Conservation (phyloP, 176 grass and related monocot species). For the Cenchrus americanus region DNA sequence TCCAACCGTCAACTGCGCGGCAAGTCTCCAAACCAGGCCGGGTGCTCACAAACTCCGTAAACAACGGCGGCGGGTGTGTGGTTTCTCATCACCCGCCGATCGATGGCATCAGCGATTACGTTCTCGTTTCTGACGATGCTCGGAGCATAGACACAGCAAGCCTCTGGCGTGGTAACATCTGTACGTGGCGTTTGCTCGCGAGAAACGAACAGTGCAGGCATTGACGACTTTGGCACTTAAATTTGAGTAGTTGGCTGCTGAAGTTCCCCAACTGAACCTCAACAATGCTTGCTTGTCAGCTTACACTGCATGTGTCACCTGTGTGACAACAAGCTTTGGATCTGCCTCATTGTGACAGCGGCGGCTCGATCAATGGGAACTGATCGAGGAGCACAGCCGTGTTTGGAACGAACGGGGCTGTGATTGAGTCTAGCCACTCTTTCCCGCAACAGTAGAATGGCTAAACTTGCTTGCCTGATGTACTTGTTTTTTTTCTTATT, state of each 20-base stretch:
- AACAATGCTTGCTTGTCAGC: background rate
- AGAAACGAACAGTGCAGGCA: background rate
- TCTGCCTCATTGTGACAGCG: background rate
- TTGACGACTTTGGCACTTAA: background rate
- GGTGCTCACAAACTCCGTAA: background rate
- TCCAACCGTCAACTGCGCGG: background rate
- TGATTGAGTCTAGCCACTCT: no score
- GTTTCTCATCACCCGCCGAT: background rate
- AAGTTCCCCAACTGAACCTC: background rate
- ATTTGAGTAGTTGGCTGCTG: background rate
- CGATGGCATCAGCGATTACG: constrained; percentile 41
- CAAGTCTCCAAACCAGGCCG: background rate
- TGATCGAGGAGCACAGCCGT: background rate
- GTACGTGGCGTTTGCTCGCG: background rate
- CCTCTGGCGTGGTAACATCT: background rate
- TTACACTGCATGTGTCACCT: background rate
- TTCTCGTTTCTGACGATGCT: background rate
- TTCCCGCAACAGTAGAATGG: no score
- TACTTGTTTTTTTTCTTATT: no score
- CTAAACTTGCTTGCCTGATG: no score
- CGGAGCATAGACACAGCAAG: background rate
- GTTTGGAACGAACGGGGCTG: no score
- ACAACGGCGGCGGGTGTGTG: background rate
- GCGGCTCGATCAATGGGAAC: background rate
- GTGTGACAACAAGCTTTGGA: background rate